A percentile compares a stretch with the other conserved stretches of the same genome.
Evolutionary conservation across 352 stramenopile species (phyloP).

Genomic region (Phytophthora boehmeriae): DNA sequence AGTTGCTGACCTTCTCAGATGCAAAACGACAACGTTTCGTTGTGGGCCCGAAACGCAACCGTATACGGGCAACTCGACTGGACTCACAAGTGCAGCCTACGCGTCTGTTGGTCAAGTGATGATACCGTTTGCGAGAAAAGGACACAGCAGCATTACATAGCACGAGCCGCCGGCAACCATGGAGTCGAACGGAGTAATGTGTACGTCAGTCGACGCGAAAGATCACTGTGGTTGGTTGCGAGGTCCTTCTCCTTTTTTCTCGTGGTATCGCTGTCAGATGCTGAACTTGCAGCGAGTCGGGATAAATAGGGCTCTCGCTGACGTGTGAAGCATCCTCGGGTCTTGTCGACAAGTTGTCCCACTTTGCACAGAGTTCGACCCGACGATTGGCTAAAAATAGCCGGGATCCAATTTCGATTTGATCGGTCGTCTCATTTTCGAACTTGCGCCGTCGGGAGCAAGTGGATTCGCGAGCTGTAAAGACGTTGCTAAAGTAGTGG

Average conservation of each 20-base stretch:
- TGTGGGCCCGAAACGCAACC: no score
- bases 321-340: neutral
- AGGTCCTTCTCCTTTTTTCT: neutral
- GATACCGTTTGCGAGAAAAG: neutral
- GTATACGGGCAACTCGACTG: no score
- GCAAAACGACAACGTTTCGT: no score
- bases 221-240: neutral
- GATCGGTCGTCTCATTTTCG: slow-evolving; percentile 26
- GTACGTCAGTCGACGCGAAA: neutral
- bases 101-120: neutral
- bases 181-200: no score
- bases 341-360: neutral
- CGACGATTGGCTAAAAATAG: slow-evolving; percentile 37
- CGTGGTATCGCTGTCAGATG: neutral
- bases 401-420: slow-evolving; percentile 17
- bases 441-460: slow-evolving; percentile 20
- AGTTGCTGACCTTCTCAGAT: no score
- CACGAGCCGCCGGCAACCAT: no score
- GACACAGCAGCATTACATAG: neutral
- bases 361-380: neutral
- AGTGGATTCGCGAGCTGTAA: neutral
- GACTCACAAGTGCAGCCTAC: neutral
- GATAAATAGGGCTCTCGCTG: slow-evolving; percentile 1
- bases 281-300: neutral
- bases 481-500: no score